Base-by-base conservation (phyloP, 208 protist genomes). In the Acanthamoeba healyi region DNA sequence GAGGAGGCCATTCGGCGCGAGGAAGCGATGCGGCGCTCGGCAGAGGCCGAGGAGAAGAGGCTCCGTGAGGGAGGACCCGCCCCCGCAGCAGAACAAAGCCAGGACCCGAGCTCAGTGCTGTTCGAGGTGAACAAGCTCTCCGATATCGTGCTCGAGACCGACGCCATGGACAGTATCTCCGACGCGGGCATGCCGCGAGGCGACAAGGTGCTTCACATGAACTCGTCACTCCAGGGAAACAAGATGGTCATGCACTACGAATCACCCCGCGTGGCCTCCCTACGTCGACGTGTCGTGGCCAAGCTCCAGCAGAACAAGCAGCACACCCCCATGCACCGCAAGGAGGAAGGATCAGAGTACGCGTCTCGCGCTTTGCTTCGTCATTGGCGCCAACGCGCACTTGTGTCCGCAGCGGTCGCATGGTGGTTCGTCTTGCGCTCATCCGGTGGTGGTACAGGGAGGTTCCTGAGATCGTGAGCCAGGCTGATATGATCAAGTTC, bases 241-340 rank as follows among this genome's bases (percentile, higher is more conserved):
- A 79, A 46, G 26, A 12, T 10, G 38, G 70, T 38, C 22, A 22
- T 46, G 15, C 10, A 79, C 22, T 79, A 32, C 36, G 34, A 79
- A 0, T 79, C 70, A 14, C 70, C 70, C 6, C 70, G 70, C 22
- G 70, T 79, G 19, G 38, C 40, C 40, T 79, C 70, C 32, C 70
- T 79, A 12, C 70, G 70, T 79, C 6, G 70, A 6, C 70, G 70
- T 10, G 70, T 79, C 70, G 40, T 46, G 9, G 70, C 9, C 24
- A 79, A 32, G 14, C 70, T 79, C 0, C 70, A 49, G 38, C 32
- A 19, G 0, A 79, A 79, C 70, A 79, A 79, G 34, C 19, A 26
- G 19, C 70, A 46, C 70, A 44, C 70, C 9, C 70, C 70, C 38
- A 79, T 79, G 70, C 70, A 79, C 19, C 70, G 70, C 22, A 79